Base-by-base conservation (phyloP, 1,284 basidiomycete species). In the Papiliotrema terrestris region DNA sequence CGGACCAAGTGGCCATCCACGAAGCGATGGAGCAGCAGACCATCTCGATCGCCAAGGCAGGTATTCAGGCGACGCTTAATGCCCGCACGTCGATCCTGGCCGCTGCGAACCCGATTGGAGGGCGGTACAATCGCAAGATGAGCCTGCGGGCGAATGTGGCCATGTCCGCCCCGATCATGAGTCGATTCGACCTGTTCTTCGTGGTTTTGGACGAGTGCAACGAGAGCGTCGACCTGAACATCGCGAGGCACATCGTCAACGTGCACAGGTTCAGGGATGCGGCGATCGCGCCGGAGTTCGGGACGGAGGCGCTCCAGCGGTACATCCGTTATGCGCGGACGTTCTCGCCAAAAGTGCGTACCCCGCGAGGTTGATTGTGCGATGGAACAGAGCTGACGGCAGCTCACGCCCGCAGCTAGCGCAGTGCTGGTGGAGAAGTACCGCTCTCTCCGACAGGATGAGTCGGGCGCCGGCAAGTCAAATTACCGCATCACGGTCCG, bases 11-110 rank as follows among this genome's bases (percentile, higher is more conserved):
- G 43, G 96, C 96, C 36, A 98, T 99, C 65, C 96, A 99, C 82
- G 95, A 98, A 82, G 94, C 96, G 2, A 98, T 98, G 95, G 95
- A 98, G 84, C 95, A 98, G 78, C 95, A 98, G 80, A 98, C 95
- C 1, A 98, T 98, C 69, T 97, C 93, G 36, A 98, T 98, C 64
- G 96, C 96, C 51, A 98, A 99, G 76, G 96, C 96, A 2, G 96
- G 96, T 59, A 98, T 98, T 64, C 95, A 98, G 71, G 95, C 96
- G 1, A 99, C 96, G 0, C 83, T 99, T 49, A 98, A 99, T 68
- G 96, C 96, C 0, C 86, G 95, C 13, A 98, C 95, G 0, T 96
- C 93, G 1, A 98, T 99, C 61, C 84, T 99, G 25, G 96, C 96
- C 1, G 96, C 96, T 22, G 95, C 96, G 19, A 99, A 99, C 79